Conservation (phyloP, 768 basidiomycete species). For the Hericium rajendrae region DNA sequence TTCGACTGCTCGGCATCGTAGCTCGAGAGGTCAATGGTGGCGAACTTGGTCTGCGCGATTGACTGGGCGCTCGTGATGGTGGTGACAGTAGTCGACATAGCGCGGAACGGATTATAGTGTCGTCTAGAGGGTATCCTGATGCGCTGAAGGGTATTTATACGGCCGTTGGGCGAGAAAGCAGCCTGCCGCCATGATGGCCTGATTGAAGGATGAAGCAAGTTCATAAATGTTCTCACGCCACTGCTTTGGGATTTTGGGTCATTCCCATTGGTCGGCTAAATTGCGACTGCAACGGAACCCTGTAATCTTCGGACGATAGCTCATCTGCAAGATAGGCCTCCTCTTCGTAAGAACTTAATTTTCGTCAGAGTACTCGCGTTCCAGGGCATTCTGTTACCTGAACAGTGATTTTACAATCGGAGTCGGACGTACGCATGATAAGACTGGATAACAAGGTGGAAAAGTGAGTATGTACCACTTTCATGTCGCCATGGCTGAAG, state of each 20-base stretch:
- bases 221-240: slow-evolving; percentile 6
- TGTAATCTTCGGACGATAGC: background rate
- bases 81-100: slow-evolving; percentile 32
- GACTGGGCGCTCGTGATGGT: slow-evolving; percentile 18
- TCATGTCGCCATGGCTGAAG: no score
- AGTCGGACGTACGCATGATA: no score
- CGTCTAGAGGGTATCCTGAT: slow-evolving; percentile 4
- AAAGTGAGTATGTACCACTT: no score
- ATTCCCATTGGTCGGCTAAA: background rate
- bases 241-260: background rate
- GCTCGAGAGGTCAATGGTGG: slow-evolving; percentile 64
- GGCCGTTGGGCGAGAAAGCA: slow-evolving; percentile 24
- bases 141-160: slow-evolving; percentile 4
- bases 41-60: slow-evolving; percentile 27
- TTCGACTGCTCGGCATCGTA: slow-evolving; percentile 92
- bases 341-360: background rate
- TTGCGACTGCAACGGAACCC: background rate
- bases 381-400: no score
- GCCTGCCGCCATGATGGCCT: background rate
- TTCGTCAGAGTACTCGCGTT: no score
- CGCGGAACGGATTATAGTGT: slow-evolving; percentile 4
- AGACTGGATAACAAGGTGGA: no score
- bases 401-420: no score
- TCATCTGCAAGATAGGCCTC: no score
- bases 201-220: background rate